These are phyloP conservation scores for Tetrahymena malaccensis DNA, from an alignment of 73 alveolate species.

Conservation along the genomic window DNA sequence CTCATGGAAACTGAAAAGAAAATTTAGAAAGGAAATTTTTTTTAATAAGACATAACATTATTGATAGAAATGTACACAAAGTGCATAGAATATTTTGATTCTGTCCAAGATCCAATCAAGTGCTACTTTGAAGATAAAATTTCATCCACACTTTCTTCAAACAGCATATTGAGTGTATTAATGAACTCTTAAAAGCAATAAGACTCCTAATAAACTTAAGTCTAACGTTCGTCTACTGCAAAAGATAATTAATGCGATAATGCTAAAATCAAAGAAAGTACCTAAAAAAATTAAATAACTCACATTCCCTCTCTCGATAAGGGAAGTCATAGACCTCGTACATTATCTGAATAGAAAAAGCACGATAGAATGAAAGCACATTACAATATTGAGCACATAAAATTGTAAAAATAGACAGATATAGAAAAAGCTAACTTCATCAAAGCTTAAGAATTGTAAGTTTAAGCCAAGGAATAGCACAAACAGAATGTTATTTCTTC, in stretches of 20 bases:
- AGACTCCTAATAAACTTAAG: background rate
- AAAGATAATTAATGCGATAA: background rate
- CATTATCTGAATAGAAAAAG: background rate
- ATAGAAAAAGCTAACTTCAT: background rate
- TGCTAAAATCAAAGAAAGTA: background rate
- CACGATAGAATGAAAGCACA: background rate
- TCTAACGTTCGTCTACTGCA: background rate
- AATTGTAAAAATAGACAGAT: background rate
- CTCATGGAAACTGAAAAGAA: background rate
- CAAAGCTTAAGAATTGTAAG: background rate
- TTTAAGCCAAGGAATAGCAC: background rate
- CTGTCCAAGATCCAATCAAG: background rate
- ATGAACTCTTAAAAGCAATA: background rate
- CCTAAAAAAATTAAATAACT: background rate
- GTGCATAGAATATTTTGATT: background rate
- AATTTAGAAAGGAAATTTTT: background rate
- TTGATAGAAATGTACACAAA: background rate
- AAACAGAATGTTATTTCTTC: background rate
- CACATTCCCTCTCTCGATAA: background rate
- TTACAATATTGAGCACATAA: background rate
- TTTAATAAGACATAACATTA: background rate
- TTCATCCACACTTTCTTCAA: background rate
- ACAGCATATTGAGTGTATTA: background rate
- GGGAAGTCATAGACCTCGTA: background rate
- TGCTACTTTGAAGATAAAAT: background rate